These are phyloP conservation scores for Pestalotiopsis sp. DNA, from an alignment of 2,329 filamentous ascomycete species.

Conservation along the genomic window DNA sequence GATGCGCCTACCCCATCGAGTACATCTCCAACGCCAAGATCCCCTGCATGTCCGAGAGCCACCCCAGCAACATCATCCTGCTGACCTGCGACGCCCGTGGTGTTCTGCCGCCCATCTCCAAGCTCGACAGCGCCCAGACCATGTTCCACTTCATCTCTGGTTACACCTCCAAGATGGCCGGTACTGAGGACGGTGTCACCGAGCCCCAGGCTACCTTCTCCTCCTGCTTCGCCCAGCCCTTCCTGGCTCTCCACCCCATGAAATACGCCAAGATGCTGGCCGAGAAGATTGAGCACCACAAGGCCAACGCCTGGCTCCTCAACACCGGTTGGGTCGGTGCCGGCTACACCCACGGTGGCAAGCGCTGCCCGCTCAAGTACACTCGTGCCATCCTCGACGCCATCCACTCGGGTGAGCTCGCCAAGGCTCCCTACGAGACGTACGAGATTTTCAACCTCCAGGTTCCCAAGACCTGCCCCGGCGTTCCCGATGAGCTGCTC, in stretches of 20 bases:
- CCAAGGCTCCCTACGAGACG: constrained; percentile 88
- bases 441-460: constrained; percentile 97
- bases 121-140: constrained; percentile 90
- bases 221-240: constrained; percentile 98
- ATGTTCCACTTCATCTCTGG: constrained; percentile 99
- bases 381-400: constrained; percentile 97
- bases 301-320: constrained; percentile 95
- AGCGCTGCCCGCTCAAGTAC: constrained; percentile 98
- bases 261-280: constrained; percentile 98
- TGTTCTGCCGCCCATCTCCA: constrained; percentile 96
- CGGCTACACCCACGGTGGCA: constrained; percentile 85
- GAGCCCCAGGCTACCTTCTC: constrained; percentile 99
- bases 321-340: constrained; percentile 76
- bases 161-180: constrained; percentile 99
- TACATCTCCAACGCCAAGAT: constrained; percentile 99
- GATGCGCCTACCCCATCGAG: constrained; percentile 98
- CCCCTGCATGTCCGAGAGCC: constrained; percentile 82
- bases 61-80: constrained; percentile 97
- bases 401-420: constrained; percentile 96
- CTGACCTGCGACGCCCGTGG: constrained; percentile 97
- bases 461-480: constrained; percentile 89
- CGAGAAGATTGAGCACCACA: constrained; percentile 95
- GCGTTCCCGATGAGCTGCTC: constrained; percentile 87
- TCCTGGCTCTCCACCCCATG: constrained; percentile 99
- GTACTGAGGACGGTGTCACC: constrained; percentile 94